These are phyloP conservation scores for Leccinum barrowsii DNA, from an alignment of 768 basidiomycete genomes.

Conservation along the genomic window DNA sequence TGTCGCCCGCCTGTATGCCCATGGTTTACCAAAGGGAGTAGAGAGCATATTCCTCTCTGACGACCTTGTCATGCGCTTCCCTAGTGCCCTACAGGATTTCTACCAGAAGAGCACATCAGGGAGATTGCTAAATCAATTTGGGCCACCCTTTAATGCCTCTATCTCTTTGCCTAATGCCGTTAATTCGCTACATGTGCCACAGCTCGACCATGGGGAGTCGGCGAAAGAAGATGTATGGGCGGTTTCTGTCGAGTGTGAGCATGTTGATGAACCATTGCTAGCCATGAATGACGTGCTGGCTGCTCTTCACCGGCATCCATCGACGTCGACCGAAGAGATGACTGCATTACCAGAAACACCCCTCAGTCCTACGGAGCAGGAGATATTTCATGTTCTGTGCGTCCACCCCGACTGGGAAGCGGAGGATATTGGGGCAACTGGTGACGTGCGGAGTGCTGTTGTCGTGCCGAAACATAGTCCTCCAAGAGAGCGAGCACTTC, in stretches of 20 bases:
- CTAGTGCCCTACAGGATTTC: slow-evolving; percentile 56
- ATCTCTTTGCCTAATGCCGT: not conserved
- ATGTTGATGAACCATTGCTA: slow-evolving; percentile 23
- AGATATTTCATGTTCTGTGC: slow-evolving; percentile 66
- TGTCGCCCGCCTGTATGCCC: slow-evolving; percentile 45
- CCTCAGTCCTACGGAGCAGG: slow-evolving; percentile 65
- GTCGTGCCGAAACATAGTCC: not conserved
- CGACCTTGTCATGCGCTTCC: slow-evolving; percentile 59
- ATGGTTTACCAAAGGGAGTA: slow-evolving; percentile 26
- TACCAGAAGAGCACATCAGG: slow-evolving; percentile 45
- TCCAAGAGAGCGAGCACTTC: slow-evolving; percentile 14
- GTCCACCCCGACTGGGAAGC: slow-evolving; percentile 50
- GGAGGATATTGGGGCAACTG: slow-evolving; percentile 30
- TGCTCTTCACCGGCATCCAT: slow-evolving; percentile 20
- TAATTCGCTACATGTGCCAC: slow-evolving; percentile 1
- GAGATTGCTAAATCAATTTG: slow-evolving; percentile 57
- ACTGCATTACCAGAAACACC: slow-evolving; percentile 35
- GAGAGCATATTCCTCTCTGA: slow-evolving; percentile 61
- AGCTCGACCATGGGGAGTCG: slow-evolving; percentile 1
- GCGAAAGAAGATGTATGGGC: slow-evolving; percentile 21
- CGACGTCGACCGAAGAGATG: slow-evolving; percentile 11
- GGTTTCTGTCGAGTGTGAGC: slow-evolving; percentile 13
- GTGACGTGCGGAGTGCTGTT: slow-evolving; percentile 12
- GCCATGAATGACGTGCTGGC: slow-evolving; percentile 29
- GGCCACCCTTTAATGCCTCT: slow-evolving; percentile 56